Base-by-base conservation (phyloP, 352 stramenopile genomes). In the Globisporangium middletonii region DNA sequence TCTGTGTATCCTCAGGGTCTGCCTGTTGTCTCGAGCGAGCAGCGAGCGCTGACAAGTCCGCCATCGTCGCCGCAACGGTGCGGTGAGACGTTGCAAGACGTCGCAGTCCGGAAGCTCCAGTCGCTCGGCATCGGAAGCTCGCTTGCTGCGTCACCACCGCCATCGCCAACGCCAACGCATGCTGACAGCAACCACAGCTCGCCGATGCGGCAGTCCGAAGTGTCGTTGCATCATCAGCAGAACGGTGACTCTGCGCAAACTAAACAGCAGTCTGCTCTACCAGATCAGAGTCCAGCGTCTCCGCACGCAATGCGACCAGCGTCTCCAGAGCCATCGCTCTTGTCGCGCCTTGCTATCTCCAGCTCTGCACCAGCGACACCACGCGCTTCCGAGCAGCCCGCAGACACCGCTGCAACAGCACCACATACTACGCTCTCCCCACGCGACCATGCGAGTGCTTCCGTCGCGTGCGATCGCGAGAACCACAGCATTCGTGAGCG, bases 11-110 rank as follows among this genome's bases (percentile, higher is more conserved):
- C 75, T 2, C 65, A 83, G 35, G 72, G 67, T 3, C 47, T 82
- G 11, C 73, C 69, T 1, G 71, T 85, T 9, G 69, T 83, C 41
- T 78, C 78, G 0, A 68, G 68, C 11, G 70, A 85, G 43, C 74
- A 72, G 43, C 38, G n/a, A 41, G 23, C n/a, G 13, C 19, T 58
- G 13, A 71, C 69, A 2, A 63, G 66, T 26, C 13, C n/a, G 7
- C 26, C 59, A 8, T 75, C 73, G 3, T 63, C 69, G 16, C 60
- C 62, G 49, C 75, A 75, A 61, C 5, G 3, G 4, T 9, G 4
- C 23, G 59, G 65, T 4, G 68, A 72, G 65, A 79, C 66, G 15
- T 45, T 77, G 15, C 73, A 83, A 46, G 69, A 80, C 23, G 65
- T 77, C 9, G 69, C 71, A 7, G 26, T 78, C 11, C 62, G 68